Percentiles rank a stretch among this genome's conserved stretches.
These are phyloP conservation scores for Trypanosoma boissoni DNA, from an alignment of 208 protist species.

Conservation along the genomic window DNA sequence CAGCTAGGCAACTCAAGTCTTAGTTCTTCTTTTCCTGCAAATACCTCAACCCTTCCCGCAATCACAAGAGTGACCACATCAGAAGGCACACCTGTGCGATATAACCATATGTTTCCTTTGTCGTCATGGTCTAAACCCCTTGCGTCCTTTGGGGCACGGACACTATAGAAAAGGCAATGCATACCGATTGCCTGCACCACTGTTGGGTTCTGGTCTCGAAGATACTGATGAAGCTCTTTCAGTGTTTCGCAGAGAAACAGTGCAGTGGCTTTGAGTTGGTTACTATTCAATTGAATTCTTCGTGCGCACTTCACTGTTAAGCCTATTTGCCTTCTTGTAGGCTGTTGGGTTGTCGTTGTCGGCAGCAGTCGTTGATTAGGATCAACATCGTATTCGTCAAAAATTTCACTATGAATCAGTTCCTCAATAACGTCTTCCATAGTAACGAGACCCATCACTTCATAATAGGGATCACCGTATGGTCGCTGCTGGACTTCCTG, in stretches of 20 bases:
- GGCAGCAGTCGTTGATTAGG: conserved; percentile 27
- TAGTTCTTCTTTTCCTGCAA: conserved; percentile 81
- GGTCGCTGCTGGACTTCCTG: conserved; percentile 86
- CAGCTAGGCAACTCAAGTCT: conserved; percentile 82
- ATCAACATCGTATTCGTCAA: conserved; percentile 95
- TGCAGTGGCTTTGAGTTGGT: conserved; percentile 78
- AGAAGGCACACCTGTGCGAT: conserved; percentile 74
- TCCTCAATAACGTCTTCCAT: conserved; percentile 97
- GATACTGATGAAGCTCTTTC: conserved; percentile 47
- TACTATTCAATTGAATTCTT: conserved; percentile 70
- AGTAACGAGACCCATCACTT: conserved; percentile 94
- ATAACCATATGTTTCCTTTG: conserved; percentile 90
- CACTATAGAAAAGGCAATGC: conserved; percentile 65
- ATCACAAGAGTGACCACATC: conserved; percentile 85
- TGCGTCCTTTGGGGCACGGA: conserved; percentile 72
- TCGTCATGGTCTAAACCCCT: conserved; percentile 71
- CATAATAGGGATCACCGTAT: conserved; percentile 93
- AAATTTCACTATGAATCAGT: conserved; percentile 96
- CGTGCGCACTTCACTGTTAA: conserved; percentile 75
- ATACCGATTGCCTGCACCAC: conserved; percentile 55
- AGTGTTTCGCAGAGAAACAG: conserved; percentile 84
- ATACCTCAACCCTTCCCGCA: conserved; percentile 80
- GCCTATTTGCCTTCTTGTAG: conserved; percentile 59
- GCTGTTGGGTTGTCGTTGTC: conserved; percentile 1
- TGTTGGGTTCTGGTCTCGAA: conserved; percentile 35